Evolutionary conservation across 495 filamentous ascomycete species (phyloP), one percentile per base, ranked within the genome.

Genomic region (Xylaria intraflava): DNA sequence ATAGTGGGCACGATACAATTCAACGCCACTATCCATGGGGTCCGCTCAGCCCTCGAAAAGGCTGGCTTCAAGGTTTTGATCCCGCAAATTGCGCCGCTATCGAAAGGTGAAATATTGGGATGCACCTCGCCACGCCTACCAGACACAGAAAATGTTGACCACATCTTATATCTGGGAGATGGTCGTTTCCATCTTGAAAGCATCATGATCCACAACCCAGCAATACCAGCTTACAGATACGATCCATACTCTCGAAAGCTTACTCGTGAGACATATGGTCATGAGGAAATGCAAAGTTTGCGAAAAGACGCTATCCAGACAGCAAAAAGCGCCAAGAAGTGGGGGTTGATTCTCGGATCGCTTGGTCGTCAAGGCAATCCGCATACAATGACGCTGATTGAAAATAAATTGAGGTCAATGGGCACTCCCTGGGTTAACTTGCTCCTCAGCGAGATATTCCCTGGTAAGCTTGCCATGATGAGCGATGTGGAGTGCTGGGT

Each of bases 1-100:
- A 79, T 95, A 53, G 90, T 99, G 0, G 93, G 92, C 14, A 99
- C 93, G 4, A 99, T 99, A 54, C 93, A 99, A 62, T 99, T 99
- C 77, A 99, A 99, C 69, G 87, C 89, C 6, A 95, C 93, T 0
- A 83, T 99, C 24, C 93, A 99, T 69, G 85, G 83, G 14, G 78
- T 92, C 9, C 82, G 82, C 49, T 75, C 84, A 8, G 75, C 81
- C 0, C 78, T 99, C 6, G 88, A 95, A 52, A 80, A 79, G 30
- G 84, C 84, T 5, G 94, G 94, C 22, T 96, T 87, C 77, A 79
- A 76, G 22, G 79, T 96, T 10, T 59, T 94, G 24, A 86, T 97
- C 38, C 93, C 93, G 0, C 94, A 97, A 64, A 95, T 95, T 50
- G 82, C 83, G n/a, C 93, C 93, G 0, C 69, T 99, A 2, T 90